Base-by-base conservation (phyloP, 164 flowering plant species). In the Kalanchoe fedtschenkoi region DNA sequence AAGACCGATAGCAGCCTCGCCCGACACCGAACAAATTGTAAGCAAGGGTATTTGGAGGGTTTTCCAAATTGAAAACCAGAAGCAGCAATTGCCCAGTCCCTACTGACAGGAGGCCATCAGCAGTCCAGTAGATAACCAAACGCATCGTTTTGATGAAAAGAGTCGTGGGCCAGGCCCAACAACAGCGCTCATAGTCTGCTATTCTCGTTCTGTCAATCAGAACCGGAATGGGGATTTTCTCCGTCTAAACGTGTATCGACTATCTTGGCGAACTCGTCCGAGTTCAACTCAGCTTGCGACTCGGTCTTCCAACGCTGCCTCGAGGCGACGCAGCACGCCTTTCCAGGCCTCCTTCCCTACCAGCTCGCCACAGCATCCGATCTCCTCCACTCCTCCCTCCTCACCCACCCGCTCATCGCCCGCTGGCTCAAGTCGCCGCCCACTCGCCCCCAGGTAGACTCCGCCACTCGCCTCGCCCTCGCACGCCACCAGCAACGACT, bases 391-490 rank as follows among this genome's bases (percentile, higher is more conserved):
- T 63, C 26, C 22, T 16, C 57, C 30, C 86, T 86, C 78, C 59
- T 19, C 29, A 22, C 65, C 42, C 17, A 43, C 68, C 83, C 80
- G 6, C 81, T 85, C 70, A 63, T 91, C 71, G 30, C 67, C 57
- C 76, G 61, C 30, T 86, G 96, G 96, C 73, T 80, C 62, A 80
- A 84, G 0, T 61, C 70, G 14, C 87, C 88, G 5, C 96, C 96
- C 2, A 62, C 73, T 39, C 87, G 72, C 32, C 10, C 62, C 66
- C 83, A 82, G 58, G 77, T 91, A 62, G 93, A 91, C 74, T 63
- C 69, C 14, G 87, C 91, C 21, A 64, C 69, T 58, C 70, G 67
- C 10, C 39, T 29, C 54, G 54, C 62, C 29, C 35, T 68, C 29
- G 34, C 41, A 6, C 67, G 64, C 65, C 65, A 33, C 11, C 34